Evolutionary conservation across 805 yeast species (phyloP), one percentile per base, ranked within the genome.

Genomic region (Saccharomycopsis vini): DNA sequence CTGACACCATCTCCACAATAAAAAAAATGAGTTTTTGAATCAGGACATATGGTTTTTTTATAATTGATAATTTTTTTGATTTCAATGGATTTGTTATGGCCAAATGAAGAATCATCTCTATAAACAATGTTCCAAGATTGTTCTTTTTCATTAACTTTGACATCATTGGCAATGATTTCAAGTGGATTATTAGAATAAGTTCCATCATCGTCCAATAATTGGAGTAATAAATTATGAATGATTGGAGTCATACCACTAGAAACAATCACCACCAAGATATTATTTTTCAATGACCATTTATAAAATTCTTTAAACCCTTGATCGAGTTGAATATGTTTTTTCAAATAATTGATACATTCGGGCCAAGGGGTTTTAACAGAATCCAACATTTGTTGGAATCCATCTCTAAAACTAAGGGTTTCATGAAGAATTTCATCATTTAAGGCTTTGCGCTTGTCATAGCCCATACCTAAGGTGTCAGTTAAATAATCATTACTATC

Each of bases 1-100:
- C 94, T 81, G 26, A 92, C 96, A 51, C 99, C 99, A 61, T 92
- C 99, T 47, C 99, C 99, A 57, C 95, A 85, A 68, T 92, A 92
- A 61, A 90, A 86, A 54, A 87, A 71, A 32, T 69, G 67, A 5
- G 35, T 13, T 3, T 55, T 60, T 20, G 51, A 63, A 50, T 48
- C 59, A 44, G 50, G 56, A 49, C 46, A 56, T 60, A 58, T 64
- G 19, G 59, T 59, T 43, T 45, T 44, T 32, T 49, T 49, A 51
- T 39, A 43, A 53, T 44, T 50, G 67, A 70, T 40, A 70, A 68
- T 49, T 30, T 49, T 41, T 45, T 74, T 71, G 54, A 92, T 90
- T 23, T 92, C 81, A 45, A 75, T 71, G 24, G 95, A 79, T 67
- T 92, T 92, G 64, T 92, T 97, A 62, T 92, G 99, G 40, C 99